A percentile compares a stretch with the other conserved stretches of the same genome.
phyloP scores from a whole-genome alignment of 805 yeast genomes.

The Saccharomycopsis babjevae region DNA sequence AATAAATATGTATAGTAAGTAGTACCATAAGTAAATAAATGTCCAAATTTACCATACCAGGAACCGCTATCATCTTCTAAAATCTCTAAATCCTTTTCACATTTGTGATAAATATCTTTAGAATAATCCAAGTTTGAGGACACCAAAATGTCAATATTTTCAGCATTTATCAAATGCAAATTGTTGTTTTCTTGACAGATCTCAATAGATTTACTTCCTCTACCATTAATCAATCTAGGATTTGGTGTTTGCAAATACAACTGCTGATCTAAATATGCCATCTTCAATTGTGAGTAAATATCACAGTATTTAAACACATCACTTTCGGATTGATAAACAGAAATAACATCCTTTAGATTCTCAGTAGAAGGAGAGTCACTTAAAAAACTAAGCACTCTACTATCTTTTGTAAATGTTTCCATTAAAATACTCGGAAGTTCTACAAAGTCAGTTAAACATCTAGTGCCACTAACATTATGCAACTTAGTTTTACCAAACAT shows the following conservation, averaged over 20 bases:
- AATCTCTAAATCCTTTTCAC: conserved; percentile 50
- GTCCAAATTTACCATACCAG: conserved; percentile 95
- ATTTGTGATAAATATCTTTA: conserved; percentile 44
- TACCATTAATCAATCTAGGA: neutral
- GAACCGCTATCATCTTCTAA: conserved; percentile 61
- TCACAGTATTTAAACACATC: conserved; percentile 57
- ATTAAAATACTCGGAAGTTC: conserved; percentile 93
- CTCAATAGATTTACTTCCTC: neutral
- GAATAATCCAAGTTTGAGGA: conserved; percentile 3
- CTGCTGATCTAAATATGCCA: conserved; percentile 82
- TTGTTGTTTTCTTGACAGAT: conserved; percentile 1
- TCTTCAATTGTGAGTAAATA: conserved; percentile 73
- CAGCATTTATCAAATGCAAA: conserved; percentile 8
- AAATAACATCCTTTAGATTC: conserved; percentile 6
- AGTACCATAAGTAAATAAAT: conserved; percentile 86
- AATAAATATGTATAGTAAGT: conserved; percentile 85
- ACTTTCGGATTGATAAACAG: conserved; percentile 37
- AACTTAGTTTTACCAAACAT: conserved; percentile 87
- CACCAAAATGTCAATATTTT: conserved; percentile 13
- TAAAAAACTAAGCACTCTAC: conserved; percentile 59
- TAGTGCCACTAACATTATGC: conserved; percentile 89
- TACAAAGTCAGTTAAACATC: conserved; percentile 94
- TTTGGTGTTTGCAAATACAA: conserved; percentile 41
- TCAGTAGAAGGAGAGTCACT: conserved; percentile 32
- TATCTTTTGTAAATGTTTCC: conserved; percentile 85